Evolutionary conservation across 73 alveolate genomes (phyloP), one percentile per base, ranked within the genome.

Genomic region (Stentor roeselii): DNA sequence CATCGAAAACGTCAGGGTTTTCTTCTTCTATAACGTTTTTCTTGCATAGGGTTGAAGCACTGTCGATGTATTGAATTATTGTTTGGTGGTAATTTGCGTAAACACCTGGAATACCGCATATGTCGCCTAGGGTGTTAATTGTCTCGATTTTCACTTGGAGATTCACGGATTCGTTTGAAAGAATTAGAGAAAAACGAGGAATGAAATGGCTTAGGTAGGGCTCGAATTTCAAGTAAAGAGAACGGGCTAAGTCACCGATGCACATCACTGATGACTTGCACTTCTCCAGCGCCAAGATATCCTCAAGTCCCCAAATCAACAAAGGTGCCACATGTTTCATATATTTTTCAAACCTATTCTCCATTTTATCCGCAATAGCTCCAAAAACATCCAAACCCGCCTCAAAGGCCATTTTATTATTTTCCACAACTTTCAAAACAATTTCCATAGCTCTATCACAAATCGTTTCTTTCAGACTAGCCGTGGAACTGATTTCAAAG

Each of bases 1-100:
- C 27, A 76, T 76, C 84, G 39, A 76, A 39, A 15, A 76, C n/a
- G 34, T 76, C 84, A 21, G 84, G 84, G 67, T 76, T 41, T 1
- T 76, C 60, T 21, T 32, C 74, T 39, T 76, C 84, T 1, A 15
- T 39, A 27, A 76, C 60, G 14, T 37, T 15, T 40, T 39, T 21
- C 0, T 21, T 14, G 34, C 82, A 21, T 34, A 32, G 27, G 21
- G 21, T 67, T 1, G 80, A 36, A 21, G 84, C 84, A 27, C 75
- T n/a, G 32, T 76, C 60, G 32, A 76, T 37, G 2, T 27, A 14
- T 37, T 34, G 36, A 21, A 76, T 39, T 0, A n/a, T n/a, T 21
- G 15, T n/a, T n/a, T 67, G 36, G 38, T 36, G 6, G 67, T 76
- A 39, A n/a, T 37, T 76, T 37, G 30, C 84, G 39, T 39, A 76